Conservation (phyloP, 805 yeast species). For the Wickerhamiella alocasiicola region DNA sequence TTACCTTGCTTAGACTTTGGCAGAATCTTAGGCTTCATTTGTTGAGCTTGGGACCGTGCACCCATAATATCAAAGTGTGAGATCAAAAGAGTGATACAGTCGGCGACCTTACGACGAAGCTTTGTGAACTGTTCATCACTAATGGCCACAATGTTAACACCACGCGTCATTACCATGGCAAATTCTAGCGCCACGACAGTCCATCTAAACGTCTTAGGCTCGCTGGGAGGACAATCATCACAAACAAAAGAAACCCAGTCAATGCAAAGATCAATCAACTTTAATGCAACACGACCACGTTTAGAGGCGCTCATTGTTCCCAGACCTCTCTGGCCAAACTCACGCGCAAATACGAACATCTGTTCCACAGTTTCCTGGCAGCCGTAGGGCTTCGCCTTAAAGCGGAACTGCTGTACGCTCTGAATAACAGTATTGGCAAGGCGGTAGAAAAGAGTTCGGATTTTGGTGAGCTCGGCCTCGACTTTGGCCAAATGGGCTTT, state of each 20-base stretch:
- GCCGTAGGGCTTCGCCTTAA: conserved; percentile 46
- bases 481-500: conserved; percentile 62
- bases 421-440: conserved; percentile 55
- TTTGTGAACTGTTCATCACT: conserved; percentile 62
- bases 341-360: conserved; percentile 65
- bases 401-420: conserved; percentile 41
- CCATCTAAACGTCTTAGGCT: conserved; percentile 85
- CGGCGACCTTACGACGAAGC: conserved; percentile 73
- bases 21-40: conserved; percentile 25
- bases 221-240: conserved; percentile 90
- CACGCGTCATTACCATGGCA: conserved; percentile 88
- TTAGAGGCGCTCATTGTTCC: conserved; percentile 50
- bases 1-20: conserved; percentile 17
- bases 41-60: conserved; percentile 64
- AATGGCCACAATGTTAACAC: conserved; percentile 73
- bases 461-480: conserved; percentile 55
- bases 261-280: conserved; percentile 60
- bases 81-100: conserved; percentile 84
- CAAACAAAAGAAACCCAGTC: conserved; percentile 90
- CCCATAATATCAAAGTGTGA: conserved; percentile 98
- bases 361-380: conserved; percentile 69
- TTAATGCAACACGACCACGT: conserved; percentile 55
- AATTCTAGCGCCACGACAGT: conserved; percentile 91
- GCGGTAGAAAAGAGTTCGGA: conserved; percentile 53
- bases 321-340: conserved; percentile 63